Base-by-base conservation (phyloP, 2,329 filamentous ascomycete species). In the Fusarium poae region DNA sequence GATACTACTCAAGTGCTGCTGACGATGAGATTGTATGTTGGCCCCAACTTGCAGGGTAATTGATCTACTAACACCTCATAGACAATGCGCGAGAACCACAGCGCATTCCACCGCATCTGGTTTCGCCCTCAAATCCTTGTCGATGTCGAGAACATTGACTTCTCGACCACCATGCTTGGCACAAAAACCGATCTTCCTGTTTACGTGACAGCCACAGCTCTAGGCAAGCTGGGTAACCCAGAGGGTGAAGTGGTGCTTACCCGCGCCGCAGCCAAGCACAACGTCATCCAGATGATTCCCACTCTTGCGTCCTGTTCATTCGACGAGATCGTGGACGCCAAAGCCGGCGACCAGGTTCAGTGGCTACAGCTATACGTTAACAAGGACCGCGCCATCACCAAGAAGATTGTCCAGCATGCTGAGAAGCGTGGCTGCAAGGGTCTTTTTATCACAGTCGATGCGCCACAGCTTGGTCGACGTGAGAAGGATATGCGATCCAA, bases 291-390 rank as follows among this genome's bases (percentile, higher is more conserved):
- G 81, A 99, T 99, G 96, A 98, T 99, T 65, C 96, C 96, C 3
- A 99, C 96, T 5, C 86, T 99, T 9, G 96, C 96, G 3, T 97
- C 94, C 3, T 98, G 96, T 83, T 96, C 94, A 2, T 97, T 99
- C 75, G 96, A 99, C 82, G 95, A 99, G 81, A 97, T 99, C 62
- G 84, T 97, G 69, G 96, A 98, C 79, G 96, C 94, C 20, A 88
- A 86, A 30, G 59, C 67, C n/a, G 92, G 87, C 44, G 90, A 91
- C 67, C 94, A 97, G 79, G 89, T 94, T 6, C 96, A 98, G 81
- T 99, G 96, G 96, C 84, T 99, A 71, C 96, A 99, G 82, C 88
- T 99, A 1, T 97, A 97, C 81, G 93, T 99, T 73, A 99, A 99
- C 87, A 96, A 97, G 80, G 92, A 99, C 82, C 91, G 96, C 58